A percentile compares a stretch with the other conserved stretches of the same genome.
Evolutionary conservation across 768 basidiomycete species (phyloP).

Genomic region (Mycena amicta): DNA sequence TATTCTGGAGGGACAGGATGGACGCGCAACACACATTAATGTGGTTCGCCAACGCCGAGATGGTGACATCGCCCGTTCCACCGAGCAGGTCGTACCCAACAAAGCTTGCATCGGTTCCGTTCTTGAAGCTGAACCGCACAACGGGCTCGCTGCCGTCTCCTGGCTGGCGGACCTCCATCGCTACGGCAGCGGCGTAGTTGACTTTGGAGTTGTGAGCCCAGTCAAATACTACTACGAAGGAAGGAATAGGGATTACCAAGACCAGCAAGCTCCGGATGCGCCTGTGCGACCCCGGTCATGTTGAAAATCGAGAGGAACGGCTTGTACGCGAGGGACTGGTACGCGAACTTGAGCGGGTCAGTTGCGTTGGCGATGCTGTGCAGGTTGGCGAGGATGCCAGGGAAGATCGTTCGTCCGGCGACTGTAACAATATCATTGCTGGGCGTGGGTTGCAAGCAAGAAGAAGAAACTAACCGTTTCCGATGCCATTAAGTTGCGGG

Average conservation of each 20-base stretch:
- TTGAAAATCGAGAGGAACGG: conserved; percentile 79
- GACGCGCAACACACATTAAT: conserved; percentile 37
- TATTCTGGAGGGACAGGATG: background rate
- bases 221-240: background rate
- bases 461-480: conserved; percentile 52
- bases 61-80: conserved; percentile 51
- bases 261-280: conserved; percentile 55
- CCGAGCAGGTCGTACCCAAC: conserved; percentile 49
- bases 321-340: conserved; percentile 71
- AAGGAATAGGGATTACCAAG: conserved; percentile 47
- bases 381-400: conserved; percentile 59
- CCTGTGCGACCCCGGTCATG: conserved; percentile 61
- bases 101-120: conserved; percentile 58
- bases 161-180: conserved; percentile 60
- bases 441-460: background rate
- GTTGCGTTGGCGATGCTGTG: conserved; percentile 49
- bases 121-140: conserved; percentile 70
- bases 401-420: conserved; percentile 65
- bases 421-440: conserved; percentile 42
- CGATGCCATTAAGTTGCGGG: conserved; percentile 54
- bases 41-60: conserved; percentile 51
- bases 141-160: conserved; percentile 48
- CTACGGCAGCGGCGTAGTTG: conserved; percentile 60
- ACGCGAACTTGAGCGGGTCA: conserved; percentile 58
- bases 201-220: conserved; percentile 39